Evolutionary conservation across 2,329 filamentous ascomycete species (phyloP).

Genomic region (Stemphylium lycopersici): DNA sequence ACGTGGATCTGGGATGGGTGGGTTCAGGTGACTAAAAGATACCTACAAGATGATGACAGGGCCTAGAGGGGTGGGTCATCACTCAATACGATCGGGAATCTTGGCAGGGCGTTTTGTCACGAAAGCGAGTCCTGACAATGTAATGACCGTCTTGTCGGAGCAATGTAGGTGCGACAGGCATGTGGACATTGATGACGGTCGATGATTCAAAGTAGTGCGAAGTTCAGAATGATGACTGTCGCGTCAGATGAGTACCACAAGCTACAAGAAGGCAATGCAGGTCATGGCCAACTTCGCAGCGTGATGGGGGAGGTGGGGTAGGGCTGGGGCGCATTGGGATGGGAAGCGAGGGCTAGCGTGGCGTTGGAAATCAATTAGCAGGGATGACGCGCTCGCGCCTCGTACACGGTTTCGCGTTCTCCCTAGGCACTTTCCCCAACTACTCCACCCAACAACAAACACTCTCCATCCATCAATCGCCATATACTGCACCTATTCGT

Average conservation of each 20-base stretch:
- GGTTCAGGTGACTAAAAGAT: constrained; percentile 2
- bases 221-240: too few relatives aligned
- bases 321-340: neutral
- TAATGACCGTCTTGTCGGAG: too few relatives aligned
- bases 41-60: constrained; percentile 1
- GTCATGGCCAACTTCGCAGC: too few relatives aligned
- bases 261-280: too few relatives aligned
- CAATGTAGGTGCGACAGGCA: too few relatives aligned
- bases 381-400: constrained; percentile 42
- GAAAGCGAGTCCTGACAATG: neutral
- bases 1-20: neutral
- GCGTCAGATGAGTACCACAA: too few relatives aligned
- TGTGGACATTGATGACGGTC: too few relatives aligned
- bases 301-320: too few relatives aligned
- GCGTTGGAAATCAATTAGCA: constrained; percentile 25
- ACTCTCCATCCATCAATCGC: constrained; percentile 1
- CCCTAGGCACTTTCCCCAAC: constrained; percentile 26
- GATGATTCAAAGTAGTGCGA: too few relatives aligned
- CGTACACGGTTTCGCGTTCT: constrained; percentile 30
- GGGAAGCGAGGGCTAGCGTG: constrained; percentile 15
- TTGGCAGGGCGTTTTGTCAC: neutral
- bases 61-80: neutral
- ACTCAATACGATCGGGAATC: neutral
- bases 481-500: constrained; percentile 2
- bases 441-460: constrained; percentile 25